phyloP scores from a whole-genome alignment of 495 filamentous ascomycete genomes.

The Podospora tetraspora region DNA sequence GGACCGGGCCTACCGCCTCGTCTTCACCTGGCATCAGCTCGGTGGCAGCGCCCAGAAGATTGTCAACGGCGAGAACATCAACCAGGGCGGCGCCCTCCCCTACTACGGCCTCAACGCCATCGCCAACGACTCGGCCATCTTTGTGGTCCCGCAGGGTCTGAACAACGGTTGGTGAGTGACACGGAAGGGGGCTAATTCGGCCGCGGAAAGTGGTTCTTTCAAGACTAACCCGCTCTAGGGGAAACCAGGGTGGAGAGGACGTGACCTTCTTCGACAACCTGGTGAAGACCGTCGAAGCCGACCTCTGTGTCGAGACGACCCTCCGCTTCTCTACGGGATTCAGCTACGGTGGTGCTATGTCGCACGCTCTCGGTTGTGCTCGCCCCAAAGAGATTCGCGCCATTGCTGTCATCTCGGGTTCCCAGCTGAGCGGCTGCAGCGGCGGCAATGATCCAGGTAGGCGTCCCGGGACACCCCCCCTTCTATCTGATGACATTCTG shows the following conservation, averaged over 20 bases:
- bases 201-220: no score
- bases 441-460: slow-evolving; percentile 34
- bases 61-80: slow-evolving; percentile 30
- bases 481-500: no score
- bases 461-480: no score
- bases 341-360: slow-evolving; percentile 48
- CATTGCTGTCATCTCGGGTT: slow-evolving; percentile 40
- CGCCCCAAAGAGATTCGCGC: slow-evolving; percentile 38
- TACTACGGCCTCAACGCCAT: slow-evolving; percentile 42
- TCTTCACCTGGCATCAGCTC: slow-evolving; percentile 41
- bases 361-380: slow-evolving; percentile 30
- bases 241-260: slow-evolving; percentile 40
- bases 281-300: slow-evolving; percentile 33
- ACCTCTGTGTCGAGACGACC: slow-evolving; percentile 42
- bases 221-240: slow-evolving; percentile 15
- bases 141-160: slow-evolving; percentile 43
- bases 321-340: slow-evolving; percentile 47
- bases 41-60: slow-evolving; percentile 36
- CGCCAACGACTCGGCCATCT: slow-evolving; percentile 38
- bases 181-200: background rate
- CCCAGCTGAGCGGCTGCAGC: slow-evolving; percentile 31
- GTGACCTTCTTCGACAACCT: slow-evolving; percentile 39
- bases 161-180: slow-evolving; percentile 34
- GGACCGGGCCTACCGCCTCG: slow-evolving; percentile 35
- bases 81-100: slow-evolving; percentile 27